A percentile compares a stretch with the other conserved stretches of the same genome.
phyloP scores from a whole-genome alignment of 164 flowering plant genomes.

The Macadamia tetraphylla region DNA sequence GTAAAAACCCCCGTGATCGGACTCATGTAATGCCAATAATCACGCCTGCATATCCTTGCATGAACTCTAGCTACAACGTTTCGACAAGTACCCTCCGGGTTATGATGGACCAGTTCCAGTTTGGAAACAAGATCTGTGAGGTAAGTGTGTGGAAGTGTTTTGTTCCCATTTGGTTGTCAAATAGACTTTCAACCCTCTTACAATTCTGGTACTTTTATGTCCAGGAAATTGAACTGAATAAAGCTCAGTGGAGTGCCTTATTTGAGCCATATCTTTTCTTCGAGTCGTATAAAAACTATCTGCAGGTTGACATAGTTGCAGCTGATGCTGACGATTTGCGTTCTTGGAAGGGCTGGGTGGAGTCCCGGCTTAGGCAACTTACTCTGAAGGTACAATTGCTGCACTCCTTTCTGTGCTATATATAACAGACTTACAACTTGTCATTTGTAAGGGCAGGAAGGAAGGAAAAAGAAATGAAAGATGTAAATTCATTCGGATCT shows the following conservation, averaged over 20 bases:
- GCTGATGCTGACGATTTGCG: slow-evolving; percentile 79
- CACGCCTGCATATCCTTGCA: slow-evolving; percentile 98
- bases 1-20: slow-evolving; percentile 77
- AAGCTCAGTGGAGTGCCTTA: slow-evolving; percentile 65
- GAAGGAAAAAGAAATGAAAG: no score
- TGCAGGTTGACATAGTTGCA: slow-evolving; percentile 92
- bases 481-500: background rate
- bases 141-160: slow-evolving; percentile 28
- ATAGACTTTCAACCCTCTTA: background rate
- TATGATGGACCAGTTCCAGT: slow-evolving; percentile 87
- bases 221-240: slow-evolving; percentile 86
- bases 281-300: slow-evolving; percentile 79
- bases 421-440: no score
- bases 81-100: slow-evolving; percentile 86
- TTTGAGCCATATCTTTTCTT: slow-evolving; percentile 89
- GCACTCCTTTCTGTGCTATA: background rate
- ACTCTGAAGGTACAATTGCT: slow-evolving; percentile 64
- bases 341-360: slow-evolving; percentile 98
- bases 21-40: slow-evolving; percentile 95
- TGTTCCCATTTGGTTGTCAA: background rate
- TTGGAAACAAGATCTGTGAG: slow-evolving; percentile 79
- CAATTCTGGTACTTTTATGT: background rate
- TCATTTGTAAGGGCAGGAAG: no score
- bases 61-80: slow-evolving; percentile 99
- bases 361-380: slow-evolving; percentile 86